Base-by-base conservation (phyloP, 2,329 filamentous ascomycete species). In the Ceratocystis huliohia region DNA sequence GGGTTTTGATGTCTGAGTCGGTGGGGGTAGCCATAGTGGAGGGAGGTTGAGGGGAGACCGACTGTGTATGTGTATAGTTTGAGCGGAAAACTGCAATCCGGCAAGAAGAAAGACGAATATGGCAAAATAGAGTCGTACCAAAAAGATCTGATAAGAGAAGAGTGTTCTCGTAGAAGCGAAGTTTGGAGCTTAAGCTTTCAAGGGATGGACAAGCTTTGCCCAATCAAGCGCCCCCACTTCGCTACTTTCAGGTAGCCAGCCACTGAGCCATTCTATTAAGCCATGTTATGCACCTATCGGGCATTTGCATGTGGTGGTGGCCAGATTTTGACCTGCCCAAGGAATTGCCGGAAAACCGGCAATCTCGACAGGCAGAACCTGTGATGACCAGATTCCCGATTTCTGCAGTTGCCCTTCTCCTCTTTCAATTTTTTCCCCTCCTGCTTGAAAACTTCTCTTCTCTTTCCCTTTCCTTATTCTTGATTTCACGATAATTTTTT, bases 1-100 rank as follows among this genome's bases (percentile, higher is more conserved):
- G 75, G 48, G 71, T 70, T 61, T 73, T 75, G 67, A 72, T 70
- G 45, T 71, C 71, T 61, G 71, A 71, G 25, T 75, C 73, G n/a
- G 70, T 63, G 20, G 70, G 56, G 37, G 65, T 17, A 37, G 56
- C 28, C 56, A 59, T 59, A 8, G 56, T 59, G 28, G 33, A 28
- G 15, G 56, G 15, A 17, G 56, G 17, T 37, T 7, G 56, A 17
- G 20, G 50, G 50, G 10, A 33, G 37, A n/a, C 17, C 25, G 15
- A 22, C 20, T 45, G 30, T 3, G n/a, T 5, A 22, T 45, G 30
- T 3, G 28, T 5, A 22, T 25, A n/a, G 30, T 20, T 30, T n/a
- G 13, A 22, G 44, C 5, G 15, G 44, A 10, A 5, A 22, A 4
- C 8, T 5, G 22, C n/a, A 10, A 13, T 28, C 10, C 1, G 37